A percentile compares a stretch with the other conserved stretches of the same genome.
phyloP scores from a whole-genome alignment of 2,329 filamentous ascomycete species.

The Aspergillus fumigatiaffinis region DNA sequence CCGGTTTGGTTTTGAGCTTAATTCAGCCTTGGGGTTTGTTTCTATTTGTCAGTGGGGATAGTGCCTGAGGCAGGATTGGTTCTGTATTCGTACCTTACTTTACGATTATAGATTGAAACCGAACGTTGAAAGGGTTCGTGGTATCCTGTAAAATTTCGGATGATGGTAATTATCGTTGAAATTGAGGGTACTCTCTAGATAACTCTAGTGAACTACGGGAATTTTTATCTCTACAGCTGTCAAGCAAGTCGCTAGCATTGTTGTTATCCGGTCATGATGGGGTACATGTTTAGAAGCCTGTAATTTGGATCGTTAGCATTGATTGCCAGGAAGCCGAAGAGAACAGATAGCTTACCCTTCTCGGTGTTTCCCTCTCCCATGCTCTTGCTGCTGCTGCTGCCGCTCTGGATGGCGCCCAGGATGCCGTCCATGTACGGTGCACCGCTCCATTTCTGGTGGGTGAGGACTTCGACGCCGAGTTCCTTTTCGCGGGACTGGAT shows the following conservation, averaged over 20 bases:
- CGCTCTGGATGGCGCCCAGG: slow-evolving; percentile 83
- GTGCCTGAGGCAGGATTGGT: background rate
- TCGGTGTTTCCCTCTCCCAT: slow-evolving; percentile 97
- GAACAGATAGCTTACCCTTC: slow-evolving; percentile 31
- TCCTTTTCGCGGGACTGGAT: slow-evolving; percentile 90
- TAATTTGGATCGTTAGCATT: background rate
- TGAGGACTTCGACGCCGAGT: slow-evolving; percentile 83
- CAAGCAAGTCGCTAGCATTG: background rate
- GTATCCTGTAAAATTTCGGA: background rate
- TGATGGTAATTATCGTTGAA: background rate
- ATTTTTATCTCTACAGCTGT: background rate
- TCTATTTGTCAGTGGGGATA: background rate
- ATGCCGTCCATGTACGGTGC: slow-evolving; percentile 81
- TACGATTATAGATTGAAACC: background rate
- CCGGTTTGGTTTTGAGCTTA: background rate
- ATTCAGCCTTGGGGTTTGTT: background rate
- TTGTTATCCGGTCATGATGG: background rate
- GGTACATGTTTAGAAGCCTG: background rate
- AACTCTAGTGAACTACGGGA: background rate
- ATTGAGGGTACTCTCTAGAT: background rate
- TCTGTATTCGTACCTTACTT: background rate
- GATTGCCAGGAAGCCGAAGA: background rate
- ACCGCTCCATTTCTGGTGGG: slow-evolving; percentile 79
- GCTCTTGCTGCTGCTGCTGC: slow-evolving; percentile 81
- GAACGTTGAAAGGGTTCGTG: background rate